phyloP scores from a whole-genome alignment of 768 basidiomycete genomes.

The Amyloporia xantha region DNA sequence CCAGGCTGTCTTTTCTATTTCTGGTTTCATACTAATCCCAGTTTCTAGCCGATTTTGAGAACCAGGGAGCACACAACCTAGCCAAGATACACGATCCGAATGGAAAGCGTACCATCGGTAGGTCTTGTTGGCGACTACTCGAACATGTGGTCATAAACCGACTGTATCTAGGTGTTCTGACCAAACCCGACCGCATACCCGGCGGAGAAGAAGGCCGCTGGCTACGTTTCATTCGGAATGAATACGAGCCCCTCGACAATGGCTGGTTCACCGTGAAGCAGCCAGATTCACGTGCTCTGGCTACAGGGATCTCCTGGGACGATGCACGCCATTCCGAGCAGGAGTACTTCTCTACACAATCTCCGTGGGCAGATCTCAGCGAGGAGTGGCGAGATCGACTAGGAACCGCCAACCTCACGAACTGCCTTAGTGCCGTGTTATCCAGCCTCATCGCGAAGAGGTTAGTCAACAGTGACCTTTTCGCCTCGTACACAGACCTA shows the following conservation, averaged over 20 bases:
- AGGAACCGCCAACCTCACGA: conserved; percentile 50
- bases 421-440: conserved; percentile 50
- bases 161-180: conserved; percentile 76
- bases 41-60: conserved; percentile 68
- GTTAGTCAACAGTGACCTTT: conserved; percentile 28
- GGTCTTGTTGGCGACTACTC: no score
- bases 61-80: conserved; percentile 66
- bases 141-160: neutral
- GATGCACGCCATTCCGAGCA: conserved; percentile 53
- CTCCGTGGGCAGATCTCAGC: conserved; percentile 53
- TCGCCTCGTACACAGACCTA: neutral
- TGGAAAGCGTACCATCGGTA: conserved; percentile 69
- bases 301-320: conserved; percentile 49
- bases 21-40: no score
- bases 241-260: conserved; percentile 42
- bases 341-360: conserved; percentile 44
- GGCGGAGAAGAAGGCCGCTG: conserved; percentile 47
- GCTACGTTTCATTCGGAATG: conserved; percentile 51
- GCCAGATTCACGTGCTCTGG: conserved; percentile 41
- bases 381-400: conserved; percentile 43
- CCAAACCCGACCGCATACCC: conserved; percentile 66
- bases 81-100: conserved; percentile 53
- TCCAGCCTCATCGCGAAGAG: conserved; percentile 57
- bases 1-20: no score
- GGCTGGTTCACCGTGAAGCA: conserved; percentile 49